Base-by-base conservation (phyloP, 177 flowering plant species). In the Vitis hybrid region DNA sequence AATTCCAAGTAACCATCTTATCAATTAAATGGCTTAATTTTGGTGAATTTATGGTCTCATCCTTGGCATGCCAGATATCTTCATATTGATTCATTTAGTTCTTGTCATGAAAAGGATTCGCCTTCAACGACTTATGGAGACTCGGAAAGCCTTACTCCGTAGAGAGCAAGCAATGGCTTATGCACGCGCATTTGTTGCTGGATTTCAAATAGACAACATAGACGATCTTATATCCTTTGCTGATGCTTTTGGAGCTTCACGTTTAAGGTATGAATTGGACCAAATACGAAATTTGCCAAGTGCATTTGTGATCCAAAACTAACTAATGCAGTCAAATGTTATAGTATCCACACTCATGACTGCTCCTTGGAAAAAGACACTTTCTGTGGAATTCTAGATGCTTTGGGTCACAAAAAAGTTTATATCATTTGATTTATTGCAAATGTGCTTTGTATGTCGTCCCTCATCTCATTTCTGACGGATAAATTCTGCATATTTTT, bases 121-220 rank as follows among this genome's bases (percentile, higher is more conserved):
- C 51, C 88, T 88, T 71, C 89, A 83, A 48, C 82, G 89, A 59
- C 82, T 88, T 56, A 55, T 91, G 59, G 89, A 85, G 76, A 81
- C 82, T 70, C 85, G 91, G 48, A 90, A 78, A 76, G 80, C 79
- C n/a, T 80, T 91, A 65, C 88, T 90, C 59, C 82, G 81, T 61
- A 88, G 79, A 75, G 94, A 90, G 77, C 93, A 91, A 70, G 91
- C 91, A 59, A 91, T 91, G 94, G 89, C 88, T 46, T 90, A 85
- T 79, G 93, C 93, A 11, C 83, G 91, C 60, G 86, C 91, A 56
- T 76, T 81, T 66, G 97, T 78, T 71, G 88, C 88, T 48, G 97
- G 97, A 64, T 90, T 80, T 78, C 91, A 90, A 65, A 70, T 81
- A 75, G 87, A 81, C 51, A 62, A 66, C 24, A 70, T 90, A 59